A percentile compares a stretch with the other conserved stretches of the same genome.
phyloP scores from a whole-genome alignment of 768 basidiomycete species.

The Hericium coralloides region DNA sequence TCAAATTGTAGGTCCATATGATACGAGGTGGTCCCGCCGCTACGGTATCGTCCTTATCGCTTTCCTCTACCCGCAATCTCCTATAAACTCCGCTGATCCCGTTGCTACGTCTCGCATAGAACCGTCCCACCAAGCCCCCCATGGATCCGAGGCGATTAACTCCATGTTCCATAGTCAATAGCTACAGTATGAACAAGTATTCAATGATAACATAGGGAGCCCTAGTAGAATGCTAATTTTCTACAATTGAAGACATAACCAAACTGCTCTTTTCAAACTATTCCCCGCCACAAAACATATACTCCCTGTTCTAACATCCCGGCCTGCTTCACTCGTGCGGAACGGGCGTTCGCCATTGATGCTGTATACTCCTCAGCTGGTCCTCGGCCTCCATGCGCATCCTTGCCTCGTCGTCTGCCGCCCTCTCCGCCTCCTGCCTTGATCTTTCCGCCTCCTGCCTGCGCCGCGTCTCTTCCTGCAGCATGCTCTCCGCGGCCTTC shows the following conservation, averaged over 20 bases:
- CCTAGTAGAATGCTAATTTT: not conserved
- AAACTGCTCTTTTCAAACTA: too few species aligned
- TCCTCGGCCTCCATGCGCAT: conserved; percentile 45
- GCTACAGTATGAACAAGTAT: not conserved
- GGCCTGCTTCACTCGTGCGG: too few species aligned
- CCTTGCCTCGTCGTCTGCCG: conserved; percentile 38
- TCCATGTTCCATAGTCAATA: not conserved
- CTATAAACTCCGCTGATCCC: too few species aligned
- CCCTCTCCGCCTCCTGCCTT: conserved; percentile 27
- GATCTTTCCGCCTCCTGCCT: conserved; percentile 49
- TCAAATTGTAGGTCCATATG: not conserved
- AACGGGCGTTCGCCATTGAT: conserved; percentile 9
- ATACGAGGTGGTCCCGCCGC: not conserved
- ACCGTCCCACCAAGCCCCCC: too few species aligned
- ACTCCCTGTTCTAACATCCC: too few species aligned
- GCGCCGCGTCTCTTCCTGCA: conserved; percentile 52
- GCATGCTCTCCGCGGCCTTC: conserved; percentile 42
- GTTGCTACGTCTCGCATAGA: too few species aligned
- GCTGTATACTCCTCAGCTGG: conserved; percentile 28
- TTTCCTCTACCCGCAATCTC: conserved; percentile 6
- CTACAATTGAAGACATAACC: not conserved
- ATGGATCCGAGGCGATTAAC: not conserved
- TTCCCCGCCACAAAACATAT: too few species aligned
- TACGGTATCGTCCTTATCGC: not conserved
- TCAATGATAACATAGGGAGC: not conserved